Base-by-base conservation (phyloP, 83 land plant species). In the Thuja plicata region DNA sequence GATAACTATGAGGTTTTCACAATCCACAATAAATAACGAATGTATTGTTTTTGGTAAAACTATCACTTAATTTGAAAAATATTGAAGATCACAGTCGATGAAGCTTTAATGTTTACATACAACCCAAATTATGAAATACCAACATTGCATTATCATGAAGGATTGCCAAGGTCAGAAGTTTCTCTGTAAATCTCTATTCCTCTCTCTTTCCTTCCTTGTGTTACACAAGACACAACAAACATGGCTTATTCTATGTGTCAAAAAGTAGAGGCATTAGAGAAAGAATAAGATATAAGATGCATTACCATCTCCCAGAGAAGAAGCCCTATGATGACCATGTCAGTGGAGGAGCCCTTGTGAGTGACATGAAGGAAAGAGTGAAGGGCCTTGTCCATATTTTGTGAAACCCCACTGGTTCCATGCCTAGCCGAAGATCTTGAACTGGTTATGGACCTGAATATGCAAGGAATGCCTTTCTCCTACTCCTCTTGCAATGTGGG, bases 251-350 rank as follows among this genome's bases (percentile, higher is more conserved):
- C 0, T 48, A 50, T 43, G 13, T 45, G 57, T 15, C n/a, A 21
- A 16, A 52, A 50, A 38, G 9, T 37, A 60, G 7, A 41, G 13
- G 45, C 1, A 89, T 34, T 5, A 50, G 17, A n/a, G 46, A n/a
- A 35, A 32, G 7, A 10, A 62, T 38, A 85, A 27, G 34, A 8
- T 6, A 86, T n/a, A 34, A 43, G 27, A 43, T 86, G 78, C 40
- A 45, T 24, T 46, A 93, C 94, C 94, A 88, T 91, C 81, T 97
- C 99, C 97, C 99, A 96, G 60, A 92, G 95, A 27, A 97, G 62
- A 45, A 97, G 92, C 19, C 97, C 99, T 32, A 97, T 97, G 83
- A 96, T 97, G 48, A 97, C 97, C 99, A 97, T 97, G 52, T 97
- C 97, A 27, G 96, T 90, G 35, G 97, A 94, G 79, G 95, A 97